These are phyloP conservation scores for Yamadazyma phyllophila DNA, from an alignment of 805 yeast genomes.

Conservation along the genomic window DNA sequence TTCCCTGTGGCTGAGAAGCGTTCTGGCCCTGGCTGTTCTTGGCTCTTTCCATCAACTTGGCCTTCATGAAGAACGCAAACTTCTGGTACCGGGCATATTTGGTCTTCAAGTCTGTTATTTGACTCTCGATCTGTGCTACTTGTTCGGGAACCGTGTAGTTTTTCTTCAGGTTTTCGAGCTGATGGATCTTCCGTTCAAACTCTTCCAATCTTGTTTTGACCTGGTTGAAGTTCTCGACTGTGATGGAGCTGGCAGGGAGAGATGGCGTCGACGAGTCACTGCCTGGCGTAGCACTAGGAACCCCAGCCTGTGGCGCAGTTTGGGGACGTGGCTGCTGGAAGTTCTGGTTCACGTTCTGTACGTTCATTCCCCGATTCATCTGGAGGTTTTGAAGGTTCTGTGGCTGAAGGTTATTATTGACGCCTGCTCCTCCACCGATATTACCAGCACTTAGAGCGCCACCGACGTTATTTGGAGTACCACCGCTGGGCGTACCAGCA, in stretches of 20 bases:
- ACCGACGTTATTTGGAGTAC: not conserved
- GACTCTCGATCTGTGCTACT: slow-evolving; percentile 42
- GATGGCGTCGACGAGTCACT: slow-evolving; percentile 5
- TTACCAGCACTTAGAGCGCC: not conserved
- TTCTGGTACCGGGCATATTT: slow-evolving; percentile 50
- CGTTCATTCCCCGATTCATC: not conserved
- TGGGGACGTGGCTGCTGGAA: slow-evolving; percentile 3
- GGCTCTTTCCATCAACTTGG: slow-evolving; percentile 37
- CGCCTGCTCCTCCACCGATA: too few species aligned
- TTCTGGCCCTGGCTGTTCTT: slow-evolving; percentile 5
- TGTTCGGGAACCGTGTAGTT: slow-evolving; percentile 46
- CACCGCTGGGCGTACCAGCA: not conserved
- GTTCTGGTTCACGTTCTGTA: too few species aligned
- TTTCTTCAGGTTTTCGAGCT: slow-evolving; percentile 48
- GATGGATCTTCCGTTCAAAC: slow-evolving; percentile 48
- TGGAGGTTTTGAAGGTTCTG: not conserved
- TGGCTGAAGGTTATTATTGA: too few species aligned
- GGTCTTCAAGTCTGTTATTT: slow-evolving; percentile 46
- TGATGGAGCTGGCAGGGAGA: slow-evolving; percentile 21
- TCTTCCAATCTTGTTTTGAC: slow-evolving; percentile 48
- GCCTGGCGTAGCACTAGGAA: not conserved
- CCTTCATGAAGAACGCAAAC: slow-evolving; percentile 47
- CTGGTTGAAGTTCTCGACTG: slow-evolving; percentile 40
- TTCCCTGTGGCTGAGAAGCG: not conserved
- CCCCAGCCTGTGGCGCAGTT: slow-evolving; percentile 3